These are phyloP conservation scores for Clitoria ternatea DNA, from an alignment of 306 rosid species.

Conservation along the genomic window DNA sequence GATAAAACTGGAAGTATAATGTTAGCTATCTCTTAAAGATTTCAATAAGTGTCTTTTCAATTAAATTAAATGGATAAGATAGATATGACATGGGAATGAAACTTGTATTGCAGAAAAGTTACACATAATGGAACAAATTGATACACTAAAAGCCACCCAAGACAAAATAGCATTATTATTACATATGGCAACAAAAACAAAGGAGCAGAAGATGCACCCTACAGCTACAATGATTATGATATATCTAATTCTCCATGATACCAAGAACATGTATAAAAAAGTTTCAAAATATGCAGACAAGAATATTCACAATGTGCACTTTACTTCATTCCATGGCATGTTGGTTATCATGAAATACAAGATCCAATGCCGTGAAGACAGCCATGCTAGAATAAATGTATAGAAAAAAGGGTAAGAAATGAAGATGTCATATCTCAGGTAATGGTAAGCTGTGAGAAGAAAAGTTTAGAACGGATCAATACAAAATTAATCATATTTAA, in stretches of 20 bases:
- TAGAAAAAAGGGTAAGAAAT: neutral
- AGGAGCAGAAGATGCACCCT: neutral
- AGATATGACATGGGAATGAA: neutral
- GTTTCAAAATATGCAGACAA: neutral
- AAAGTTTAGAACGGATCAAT: neutral
- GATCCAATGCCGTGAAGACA: neutral
- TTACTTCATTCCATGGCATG: neutral
- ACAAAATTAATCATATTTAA: neutral
- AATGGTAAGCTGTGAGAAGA: neutral
- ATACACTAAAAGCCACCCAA: conserved; percentile 7
- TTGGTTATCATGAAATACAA: neutral
- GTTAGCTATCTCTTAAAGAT: neutral
- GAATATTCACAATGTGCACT: neutral
- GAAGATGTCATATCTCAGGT: neutral
- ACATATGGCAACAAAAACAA: neutral
- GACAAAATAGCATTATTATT: neutral
- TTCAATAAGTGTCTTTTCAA: neutral
- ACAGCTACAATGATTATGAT: neutral
- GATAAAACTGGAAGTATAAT: conserved; percentile 3
- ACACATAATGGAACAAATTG: neutral
- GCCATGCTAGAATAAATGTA: neutral
- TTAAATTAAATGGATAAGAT: neutral
- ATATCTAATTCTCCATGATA: neutral
- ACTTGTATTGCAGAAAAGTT: neutral
- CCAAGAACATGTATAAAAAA: neutral